Conservation (phyloP, 2,329 filamentous ascomycete species). For the Sphaerulina vaccinii region DNA sequence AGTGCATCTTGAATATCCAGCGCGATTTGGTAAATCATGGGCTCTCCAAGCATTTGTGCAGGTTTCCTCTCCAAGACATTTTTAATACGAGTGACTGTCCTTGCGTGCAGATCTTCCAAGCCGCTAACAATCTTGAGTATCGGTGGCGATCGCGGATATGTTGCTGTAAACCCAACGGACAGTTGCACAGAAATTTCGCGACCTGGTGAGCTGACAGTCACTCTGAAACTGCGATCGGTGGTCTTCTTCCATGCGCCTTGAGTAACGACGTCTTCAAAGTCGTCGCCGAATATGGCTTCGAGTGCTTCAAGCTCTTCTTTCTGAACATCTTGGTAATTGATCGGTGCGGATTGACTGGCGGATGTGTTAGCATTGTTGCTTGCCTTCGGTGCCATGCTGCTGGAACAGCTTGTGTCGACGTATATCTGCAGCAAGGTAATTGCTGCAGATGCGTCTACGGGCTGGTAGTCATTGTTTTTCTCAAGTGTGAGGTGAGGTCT, state of each 20-base stretch:
- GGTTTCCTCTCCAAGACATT: conserved; percentile 68
- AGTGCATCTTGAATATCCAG: conserved; percentile 66
- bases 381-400: conserved; percentile 48
- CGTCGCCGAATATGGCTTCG: conserved; percentile 83
- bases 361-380: conserved; percentile 39
- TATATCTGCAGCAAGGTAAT: conserved; percentile 5
- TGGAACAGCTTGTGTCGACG: conserved; percentile 6
- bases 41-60: conserved; percentile 61
- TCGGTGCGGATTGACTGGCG: conserved; percentile 37
- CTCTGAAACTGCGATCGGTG: conserved; percentile 76
- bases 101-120: conserved; percentile 64
- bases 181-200: conserved; percentile 69
- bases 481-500: background rate
- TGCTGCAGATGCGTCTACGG: conserved; percentile 7
- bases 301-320: conserved; percentile 83
- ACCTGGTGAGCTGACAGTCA: conserved; percentile 72
- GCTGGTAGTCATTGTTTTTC: conserved; percentile 6
- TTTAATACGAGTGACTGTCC: conserved; percentile 68
- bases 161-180: conserved; percentile 79
- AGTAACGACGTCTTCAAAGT: conserved; percentile 70
- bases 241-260: conserved; percentile 82
- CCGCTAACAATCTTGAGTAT: conserved; percentile 64
- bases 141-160: conserved; percentile 83
- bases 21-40: conserved; percentile 65
- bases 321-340: conserved; percentile 79